Conservation (phyloP, 2,329 filamentous ascomycete species). For the Apiospora sp. region DNA sequence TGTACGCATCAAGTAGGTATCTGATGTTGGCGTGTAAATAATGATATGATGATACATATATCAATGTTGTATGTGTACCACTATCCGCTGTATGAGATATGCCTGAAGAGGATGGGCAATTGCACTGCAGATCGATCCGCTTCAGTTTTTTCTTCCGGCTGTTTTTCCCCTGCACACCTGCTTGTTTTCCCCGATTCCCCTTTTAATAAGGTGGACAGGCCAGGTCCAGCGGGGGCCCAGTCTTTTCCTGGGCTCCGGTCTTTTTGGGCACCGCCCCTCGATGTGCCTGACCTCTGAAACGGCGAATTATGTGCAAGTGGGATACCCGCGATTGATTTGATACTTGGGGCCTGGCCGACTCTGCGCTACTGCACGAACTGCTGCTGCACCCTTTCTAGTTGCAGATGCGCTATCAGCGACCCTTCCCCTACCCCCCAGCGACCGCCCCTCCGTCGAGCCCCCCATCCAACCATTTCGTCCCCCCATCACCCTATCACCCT, state of each 20-base stretch:
- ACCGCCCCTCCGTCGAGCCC: background rate
- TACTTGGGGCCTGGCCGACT: slow-evolving; percentile 14
- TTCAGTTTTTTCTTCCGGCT: slow-evolving; percentile 15
- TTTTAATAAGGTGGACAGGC: slow-evolving; percentile 20
- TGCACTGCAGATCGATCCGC: slow-evolving; percentile 22
- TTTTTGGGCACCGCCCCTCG: slow-evolving; percentile 8
- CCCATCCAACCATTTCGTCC: slow-evolving; percentile 19
- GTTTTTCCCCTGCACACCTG: background rate
- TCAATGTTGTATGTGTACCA: background rate
- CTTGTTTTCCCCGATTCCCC: slow-evolving; percentile 13
- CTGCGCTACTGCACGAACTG: slow-evolving; percentile 21
- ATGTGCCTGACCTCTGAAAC: slow-evolving; percentile 22
- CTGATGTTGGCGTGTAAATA: background rate
- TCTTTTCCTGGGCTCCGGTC: background rate
- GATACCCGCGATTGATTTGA: background rate
- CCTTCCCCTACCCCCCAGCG: background rate
- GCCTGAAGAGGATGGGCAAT: slow-evolving; percentile 14
- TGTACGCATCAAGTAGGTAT: background rate
- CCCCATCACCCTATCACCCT: slow-evolving; percentile 16
- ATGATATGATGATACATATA: slow-evolving; percentile 9
- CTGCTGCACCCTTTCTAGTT: slow-evolving; percentile 18
- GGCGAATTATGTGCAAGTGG: slow-evolving; percentile 5
- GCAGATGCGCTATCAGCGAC: slow-evolving; percentile 21
- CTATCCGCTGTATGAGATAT: background rate
- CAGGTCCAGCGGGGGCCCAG: background rate